A percentile compares a stretch with the other conserved stretches of the same genome.
These are phyloP conservation scores for Alternaria burnsii DNA, from an alignment of 2,329 filamentous ascomycete genomes.

Conservation along the genomic window DNA sequence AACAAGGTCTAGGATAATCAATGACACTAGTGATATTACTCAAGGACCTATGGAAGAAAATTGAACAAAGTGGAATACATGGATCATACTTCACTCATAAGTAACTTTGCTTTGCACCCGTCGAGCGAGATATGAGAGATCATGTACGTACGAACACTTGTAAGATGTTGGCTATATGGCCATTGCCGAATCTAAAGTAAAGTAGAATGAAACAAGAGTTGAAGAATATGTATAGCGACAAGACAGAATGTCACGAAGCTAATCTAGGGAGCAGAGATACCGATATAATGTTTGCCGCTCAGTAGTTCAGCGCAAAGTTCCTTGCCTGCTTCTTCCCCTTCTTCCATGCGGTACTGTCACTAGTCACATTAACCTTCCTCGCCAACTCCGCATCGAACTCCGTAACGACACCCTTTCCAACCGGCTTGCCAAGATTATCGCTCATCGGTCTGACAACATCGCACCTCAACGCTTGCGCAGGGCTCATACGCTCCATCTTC, in stretches of 20 bases:
- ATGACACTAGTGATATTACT: too few species aligned
- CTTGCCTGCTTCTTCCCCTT: not conserved
- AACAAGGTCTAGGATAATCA: too few species aligned
- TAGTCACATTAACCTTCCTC: conserved; percentile 9
- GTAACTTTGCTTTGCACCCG: too few species aligned
- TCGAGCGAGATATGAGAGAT: too few species aligned
- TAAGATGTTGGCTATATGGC: too few species aligned
- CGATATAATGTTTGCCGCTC: fast-evolving
- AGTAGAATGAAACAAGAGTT: not conserved
- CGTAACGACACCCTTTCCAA: conserved; percentile 13
- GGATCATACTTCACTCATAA: too few species aligned
- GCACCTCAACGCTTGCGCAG: conserved; percentile 18
- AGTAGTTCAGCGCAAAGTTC: not conserved
- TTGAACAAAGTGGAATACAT: too few species aligned
- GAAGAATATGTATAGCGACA: not conserved
- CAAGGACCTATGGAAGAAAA: too few species aligned
- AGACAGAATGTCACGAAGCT: not conserved
- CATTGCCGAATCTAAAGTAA: not conserved
- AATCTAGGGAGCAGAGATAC: too few species aligned
- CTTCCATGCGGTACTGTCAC: conserved; percentile 10
- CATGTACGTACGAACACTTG: too few species aligned
- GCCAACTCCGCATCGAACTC: conserved; percentile 15
- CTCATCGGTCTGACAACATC: conserved; percentile 21
- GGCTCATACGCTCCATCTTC: conserved; percentile 49
- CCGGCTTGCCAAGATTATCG: conserved; percentile 18